Conservation (phyloP, 768 basidiomycete species). For the Pleurotus salmoneostramineus region DNA sequence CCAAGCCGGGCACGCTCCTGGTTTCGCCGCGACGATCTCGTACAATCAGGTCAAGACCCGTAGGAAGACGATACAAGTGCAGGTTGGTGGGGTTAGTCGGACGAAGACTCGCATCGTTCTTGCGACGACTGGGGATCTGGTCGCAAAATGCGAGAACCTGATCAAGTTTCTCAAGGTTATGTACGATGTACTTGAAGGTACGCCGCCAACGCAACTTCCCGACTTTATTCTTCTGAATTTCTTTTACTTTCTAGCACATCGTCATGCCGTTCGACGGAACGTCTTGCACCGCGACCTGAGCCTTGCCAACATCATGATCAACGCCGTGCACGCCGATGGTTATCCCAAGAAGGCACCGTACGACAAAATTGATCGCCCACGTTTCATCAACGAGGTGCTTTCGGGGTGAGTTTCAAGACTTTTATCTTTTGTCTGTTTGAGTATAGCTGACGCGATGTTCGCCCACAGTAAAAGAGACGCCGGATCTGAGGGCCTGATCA, state of each 20-base stretch:
- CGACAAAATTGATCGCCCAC: not conserved
- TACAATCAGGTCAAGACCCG: not conserved
- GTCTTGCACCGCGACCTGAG: constrained; percentile 7
- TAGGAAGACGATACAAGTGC: not conserved
- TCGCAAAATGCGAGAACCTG: not conserved
- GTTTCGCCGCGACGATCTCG: not conserved
- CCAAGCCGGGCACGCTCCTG: not conserved
- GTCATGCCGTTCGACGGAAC: not conserved
- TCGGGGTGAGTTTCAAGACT: too few species aligned
- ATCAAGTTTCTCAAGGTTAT: not conserved
- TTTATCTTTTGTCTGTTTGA: too few species aligned
- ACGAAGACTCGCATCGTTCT: constrained; percentile 1
- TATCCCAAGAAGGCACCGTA: not conserved
- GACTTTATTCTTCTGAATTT: not conserved
- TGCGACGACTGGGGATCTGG: not conserved
- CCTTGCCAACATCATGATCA: not conserved
- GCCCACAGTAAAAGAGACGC: too few species aligned
- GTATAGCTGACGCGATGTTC: too few species aligned
- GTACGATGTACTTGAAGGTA: not conserved
- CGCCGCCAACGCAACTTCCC: not conserved
- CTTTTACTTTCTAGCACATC: constrained; percentile 1
- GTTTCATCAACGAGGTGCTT: not conserved
- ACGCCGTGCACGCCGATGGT: not conserved
- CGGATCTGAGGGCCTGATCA: too few species aligned
- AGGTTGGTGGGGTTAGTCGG: not conserved